Evolutionary conservation across 164 flowering plant genomes (phyloP).

Genomic region (Vitis amurensis): DNA sequence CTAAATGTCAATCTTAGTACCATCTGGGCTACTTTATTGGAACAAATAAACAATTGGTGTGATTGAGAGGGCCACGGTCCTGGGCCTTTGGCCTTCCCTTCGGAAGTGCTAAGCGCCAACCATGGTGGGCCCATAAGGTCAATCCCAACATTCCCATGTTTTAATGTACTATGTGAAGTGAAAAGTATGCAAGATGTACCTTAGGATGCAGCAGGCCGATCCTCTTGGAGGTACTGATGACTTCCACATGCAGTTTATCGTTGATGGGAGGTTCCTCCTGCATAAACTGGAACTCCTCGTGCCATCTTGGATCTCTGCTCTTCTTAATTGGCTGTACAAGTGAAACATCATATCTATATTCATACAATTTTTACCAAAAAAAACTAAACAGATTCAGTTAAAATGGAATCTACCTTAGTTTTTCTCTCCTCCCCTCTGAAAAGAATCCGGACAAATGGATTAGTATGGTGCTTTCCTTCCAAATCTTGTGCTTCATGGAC

Average conservation of each 20-base stretch:
- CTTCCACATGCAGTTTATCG: constrained; percentile 67
- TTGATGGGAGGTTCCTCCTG: constrained; percentile 55
- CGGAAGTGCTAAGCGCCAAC: no score
- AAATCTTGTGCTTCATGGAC: constrained; percentile 67
- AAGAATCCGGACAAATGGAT: constrained; percentile 51
- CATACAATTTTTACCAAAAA: background rate
- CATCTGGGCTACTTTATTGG: no score
- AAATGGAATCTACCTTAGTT: constrained; percentile 47
- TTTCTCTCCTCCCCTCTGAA: constrained; percentile 65
- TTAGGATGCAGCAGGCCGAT: constrained; percentile 41
- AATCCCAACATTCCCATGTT: no score
- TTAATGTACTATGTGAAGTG: no score
- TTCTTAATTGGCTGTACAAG: constrained; percentile 50
- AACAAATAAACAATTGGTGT: no score
- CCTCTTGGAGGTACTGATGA: constrained; percentile 52
- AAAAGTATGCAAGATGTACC: no score
- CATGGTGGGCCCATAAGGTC: no score
- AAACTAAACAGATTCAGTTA: no score
- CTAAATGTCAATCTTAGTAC: no score
- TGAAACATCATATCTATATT: background rate
- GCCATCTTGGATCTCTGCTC: constrained; percentile 72
- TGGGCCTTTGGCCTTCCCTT: no score
- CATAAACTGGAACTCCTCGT: constrained; percentile 57
- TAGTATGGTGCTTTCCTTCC: constrained; percentile 72
- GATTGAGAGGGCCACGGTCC: no score